phyloP scores from a whole-genome alignment of 768 basidiomycete species.

The Mrakia gelida region DNA sequence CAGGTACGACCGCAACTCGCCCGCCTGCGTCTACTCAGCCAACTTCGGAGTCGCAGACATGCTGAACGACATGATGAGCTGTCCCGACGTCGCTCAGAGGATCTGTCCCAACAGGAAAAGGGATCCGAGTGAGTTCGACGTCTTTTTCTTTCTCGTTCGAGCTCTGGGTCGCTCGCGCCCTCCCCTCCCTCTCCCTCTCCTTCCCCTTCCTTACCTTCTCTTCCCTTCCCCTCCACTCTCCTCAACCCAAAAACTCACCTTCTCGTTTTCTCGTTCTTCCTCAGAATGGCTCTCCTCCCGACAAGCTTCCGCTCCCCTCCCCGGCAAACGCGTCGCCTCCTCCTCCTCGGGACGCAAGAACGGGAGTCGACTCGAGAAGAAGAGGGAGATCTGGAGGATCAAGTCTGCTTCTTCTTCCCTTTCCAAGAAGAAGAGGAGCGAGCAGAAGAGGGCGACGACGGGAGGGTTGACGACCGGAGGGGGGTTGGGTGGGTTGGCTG shows the following conservation, averaged over 20 bases:
- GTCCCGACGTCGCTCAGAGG: neutral
- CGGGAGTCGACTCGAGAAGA: too few relatives aligned
- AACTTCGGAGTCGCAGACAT: neutral
- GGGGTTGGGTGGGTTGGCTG: too few relatives aligned
- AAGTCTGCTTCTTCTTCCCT: too few relatives aligned
- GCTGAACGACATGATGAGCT: neutral
- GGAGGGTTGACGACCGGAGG: too few relatives aligned
- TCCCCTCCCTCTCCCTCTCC: neutral
- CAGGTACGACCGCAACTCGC: neutral
- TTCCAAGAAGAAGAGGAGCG: too few relatives aligned
- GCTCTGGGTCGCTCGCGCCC: too few relatives aligned
- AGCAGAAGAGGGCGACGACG: too few relatives aligned
- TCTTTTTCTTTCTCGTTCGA: too few relatives aligned
- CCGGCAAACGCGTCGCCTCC: too few relatives aligned
- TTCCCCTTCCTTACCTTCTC: neutral
- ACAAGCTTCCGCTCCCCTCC: neutral
- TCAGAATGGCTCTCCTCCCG: neutral
- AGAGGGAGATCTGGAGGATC: too few relatives aligned
- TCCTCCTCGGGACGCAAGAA: too few relatives aligned
- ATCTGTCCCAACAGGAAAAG: slow-evolving; percentile 2
- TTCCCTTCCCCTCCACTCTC: neutral
- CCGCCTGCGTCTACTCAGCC: neutral
- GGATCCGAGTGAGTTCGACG: neutral
- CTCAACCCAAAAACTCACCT: neutral
- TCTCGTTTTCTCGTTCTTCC: neutral